Percentiles rank a stretch among this genome's conserved stretches.
These are phyloP conservation scores for Aciculoconidium aculeatum DNA, from an alignment of 805 yeast species.

Conservation along the genomic window DNA sequence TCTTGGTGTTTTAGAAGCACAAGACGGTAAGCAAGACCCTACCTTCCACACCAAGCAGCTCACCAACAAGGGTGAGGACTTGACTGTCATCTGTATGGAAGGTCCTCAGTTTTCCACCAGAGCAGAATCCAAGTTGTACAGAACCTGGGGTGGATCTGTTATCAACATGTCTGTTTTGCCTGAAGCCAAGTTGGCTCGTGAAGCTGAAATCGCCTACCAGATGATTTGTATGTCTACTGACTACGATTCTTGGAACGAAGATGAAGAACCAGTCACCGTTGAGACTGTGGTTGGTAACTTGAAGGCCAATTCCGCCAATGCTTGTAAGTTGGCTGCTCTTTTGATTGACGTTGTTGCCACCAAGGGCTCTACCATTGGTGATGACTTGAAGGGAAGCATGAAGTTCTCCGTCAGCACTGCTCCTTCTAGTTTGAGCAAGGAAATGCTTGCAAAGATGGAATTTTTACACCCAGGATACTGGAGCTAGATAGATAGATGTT, in stretches of 20 bases:
- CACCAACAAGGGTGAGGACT: slow-evolving; percentile 60
- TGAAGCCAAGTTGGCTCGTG: slow-evolving; percentile 95
- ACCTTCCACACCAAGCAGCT: slow-evolving; percentile 56
- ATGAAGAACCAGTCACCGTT: slow-evolving; percentile 96
- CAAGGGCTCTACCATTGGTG: slow-evolving; percentile 54
- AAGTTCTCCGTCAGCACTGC: slow-evolving; percentile 76
- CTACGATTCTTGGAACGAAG: slow-evolving; percentile 97
- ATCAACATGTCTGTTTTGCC: slow-evolving; percentile 97
- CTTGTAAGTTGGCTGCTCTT: slow-evolving; percentile 67
- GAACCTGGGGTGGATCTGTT: slow-evolving; percentile 86
- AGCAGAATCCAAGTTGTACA: slow-evolving; percentile 87
- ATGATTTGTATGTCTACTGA: slow-evolving; percentile 99
- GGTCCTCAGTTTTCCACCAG: slow-evolving; percentile 98
- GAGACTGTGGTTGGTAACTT: slow-evolving; percentile 91
- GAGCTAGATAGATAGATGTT: slow-evolving; percentile 22
- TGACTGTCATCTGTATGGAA: slow-evolving; percentile 93
- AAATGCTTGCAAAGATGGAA: slow-evolving; percentile 73
- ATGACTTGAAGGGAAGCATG: slow-evolving; percentile 68
- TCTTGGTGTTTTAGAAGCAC: slow-evolving; percentile 49
- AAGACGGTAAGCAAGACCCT: slow-evolving; percentile 35
- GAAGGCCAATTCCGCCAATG: slow-evolving; percentile 81
- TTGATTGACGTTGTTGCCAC: slow-evolving; percentile 57
- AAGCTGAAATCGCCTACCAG: slow-evolving; percentile 94
- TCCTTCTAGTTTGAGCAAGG: slow-evolving; percentile 65
- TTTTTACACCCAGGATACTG: slow-evolving; percentile 89